Conservation (phyloP, 1,284 basidiomycete species). For the Boletus calvinii region DNA sequence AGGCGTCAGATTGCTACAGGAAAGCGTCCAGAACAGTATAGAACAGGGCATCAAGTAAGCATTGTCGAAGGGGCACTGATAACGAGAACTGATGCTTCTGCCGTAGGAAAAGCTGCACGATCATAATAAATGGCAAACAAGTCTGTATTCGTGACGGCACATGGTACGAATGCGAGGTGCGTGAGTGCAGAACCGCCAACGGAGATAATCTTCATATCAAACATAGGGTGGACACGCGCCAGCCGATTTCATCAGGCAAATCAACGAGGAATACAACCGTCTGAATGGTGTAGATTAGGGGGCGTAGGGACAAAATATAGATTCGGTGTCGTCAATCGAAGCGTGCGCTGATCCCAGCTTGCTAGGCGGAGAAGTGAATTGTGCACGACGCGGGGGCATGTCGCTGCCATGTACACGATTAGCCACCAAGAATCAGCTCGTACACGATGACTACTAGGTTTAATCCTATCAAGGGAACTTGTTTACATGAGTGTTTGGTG, state of each 20-base stretch:
- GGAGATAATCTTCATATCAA: slow-evolving; percentile 29
- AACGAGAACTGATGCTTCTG: slow-evolving; percentile 8
- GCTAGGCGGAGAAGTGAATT: slow-evolving; percentile 13
- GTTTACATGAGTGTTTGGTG: slow-evolving; percentile 16
- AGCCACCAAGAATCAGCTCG: slow-evolving; percentile 67
- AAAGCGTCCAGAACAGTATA: slow-evolving; percentile 54
- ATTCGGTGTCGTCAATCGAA: slow-evolving; percentile 10
- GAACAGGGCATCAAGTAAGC: slow-evolving; percentile 57
- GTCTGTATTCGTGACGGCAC: slow-evolving; percentile 76
- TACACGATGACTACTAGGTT: slow-evolving; percentile 84
- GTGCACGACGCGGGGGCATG: slow-evolving; percentile 16
- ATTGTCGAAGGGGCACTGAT: slow-evolving; percentile 12
- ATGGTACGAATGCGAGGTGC: slow-evolving; percentile 85
- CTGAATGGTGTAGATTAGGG: slow-evolving; percentile 47
- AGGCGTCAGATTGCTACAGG: slow-evolving; percentile 58
- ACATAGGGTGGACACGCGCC: slow-evolving; percentile 70
- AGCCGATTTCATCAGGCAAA: slow-evolving; percentile 75
- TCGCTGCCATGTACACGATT: slow-evolving; percentile 20
- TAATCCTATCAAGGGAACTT: slow-evolving; percentile 84
- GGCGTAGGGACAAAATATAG: slow-evolving; percentile 9
- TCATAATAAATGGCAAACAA: slow-evolving; percentile 66
- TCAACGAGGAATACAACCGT: slow-evolving; percentile 69
- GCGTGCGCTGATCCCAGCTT: slow-evolving; percentile 10
- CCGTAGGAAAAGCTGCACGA: slow-evolving; percentile 78
- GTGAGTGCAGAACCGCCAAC: slow-evolving; percentile 31